These are phyloP conservation scores for Pseudoscleropodium purum DNA, from an alignment of 225 moss, liverwort and hornwort genomes.

Conservation along the genomic window DNA sequence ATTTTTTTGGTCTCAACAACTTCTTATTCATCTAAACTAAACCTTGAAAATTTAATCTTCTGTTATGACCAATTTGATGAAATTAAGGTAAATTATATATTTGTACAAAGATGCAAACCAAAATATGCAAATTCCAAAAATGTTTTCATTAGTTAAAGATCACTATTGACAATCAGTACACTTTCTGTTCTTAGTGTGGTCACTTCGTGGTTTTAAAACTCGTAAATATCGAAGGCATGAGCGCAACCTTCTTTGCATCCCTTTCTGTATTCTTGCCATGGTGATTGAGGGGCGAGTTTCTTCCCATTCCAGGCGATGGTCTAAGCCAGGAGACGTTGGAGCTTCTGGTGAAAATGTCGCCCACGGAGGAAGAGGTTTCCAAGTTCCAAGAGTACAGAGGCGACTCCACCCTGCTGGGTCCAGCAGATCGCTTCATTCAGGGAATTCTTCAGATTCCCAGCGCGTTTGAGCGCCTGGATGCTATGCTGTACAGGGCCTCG, in stretches of 20 bases:
- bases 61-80: not conserved
- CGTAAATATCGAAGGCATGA: not conserved
- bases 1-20: not conserved
- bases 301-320: constrained; percentile 43
- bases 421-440: constrained; percentile 60
- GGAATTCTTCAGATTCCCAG: constrained; percentile 53
- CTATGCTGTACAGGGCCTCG: constrained; percentile 58
- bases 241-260: not conserved
- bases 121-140: not conserved
- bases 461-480: constrained; percentile 66
- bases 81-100: not conserved
- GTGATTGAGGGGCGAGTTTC: not conserved
- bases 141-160: not conserved
- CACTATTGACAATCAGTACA: too few species aligned
- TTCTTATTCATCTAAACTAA: not conserved
- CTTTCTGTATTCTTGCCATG: not conserved
- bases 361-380: constrained; percentile 53
- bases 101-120: not conserved
- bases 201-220: not conserved
- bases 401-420: constrained; percentile 45
- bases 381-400: constrained; percentile 49
- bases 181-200: not conserved
- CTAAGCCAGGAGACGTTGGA: constrained; percentile 61
- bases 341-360: constrained; percentile 56
- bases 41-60: not conserved